Base-by-base conservation (phyloP, 371 early-diverging fungal genomes). In the Rhizopus microsporus region DNA sequence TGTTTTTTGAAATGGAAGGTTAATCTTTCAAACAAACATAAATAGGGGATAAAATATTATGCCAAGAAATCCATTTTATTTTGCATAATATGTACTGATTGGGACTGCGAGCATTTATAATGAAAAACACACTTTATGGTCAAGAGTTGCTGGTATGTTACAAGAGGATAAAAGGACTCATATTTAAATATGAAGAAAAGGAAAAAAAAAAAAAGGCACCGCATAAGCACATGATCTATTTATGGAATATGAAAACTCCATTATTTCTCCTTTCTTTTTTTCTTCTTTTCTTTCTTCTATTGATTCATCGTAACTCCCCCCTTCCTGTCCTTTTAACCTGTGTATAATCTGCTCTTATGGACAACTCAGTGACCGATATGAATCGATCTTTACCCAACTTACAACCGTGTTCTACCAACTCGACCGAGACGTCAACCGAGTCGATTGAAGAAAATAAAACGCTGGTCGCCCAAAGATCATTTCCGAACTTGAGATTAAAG, bases 391-490 rank as follows among this genome's bases (percentile, higher is more conserved):
- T 46, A 23, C 46, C 46, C 29, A 46, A 17, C 16, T 46, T 46
- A 46, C 5, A 29, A 23, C 46, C 39, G 23, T 23, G 46, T 7
- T 46, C 46, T 2, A 46, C 29, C 6, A 29, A 29, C 12, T 46
- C 46, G 7, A 46, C 46, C 6, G 46, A 46, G 16, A 43, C 43
- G 3, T 46, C 46, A 7, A 15, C 46, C 17, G 46, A 46, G 7
- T 29, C 46, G 7, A 9, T 46, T 46, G 46, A 46, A 17, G 46
- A 46, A 23, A 23, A 43, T 46, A 46, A 46, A 23, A 17, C 30
- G 3, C 8, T 46, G 29, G 29, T 29, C 10, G 29, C 46, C 17
- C 46, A 46, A 46, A 46, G 46, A 29, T 46, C 46, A 5, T 46
- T 46, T 23, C 46, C 46, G 6, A 46, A 46, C 7, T 46, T 46